phyloP scores from a whole-genome alignment of 805 yeast species.

The Yarrowia deformans region DNA sequence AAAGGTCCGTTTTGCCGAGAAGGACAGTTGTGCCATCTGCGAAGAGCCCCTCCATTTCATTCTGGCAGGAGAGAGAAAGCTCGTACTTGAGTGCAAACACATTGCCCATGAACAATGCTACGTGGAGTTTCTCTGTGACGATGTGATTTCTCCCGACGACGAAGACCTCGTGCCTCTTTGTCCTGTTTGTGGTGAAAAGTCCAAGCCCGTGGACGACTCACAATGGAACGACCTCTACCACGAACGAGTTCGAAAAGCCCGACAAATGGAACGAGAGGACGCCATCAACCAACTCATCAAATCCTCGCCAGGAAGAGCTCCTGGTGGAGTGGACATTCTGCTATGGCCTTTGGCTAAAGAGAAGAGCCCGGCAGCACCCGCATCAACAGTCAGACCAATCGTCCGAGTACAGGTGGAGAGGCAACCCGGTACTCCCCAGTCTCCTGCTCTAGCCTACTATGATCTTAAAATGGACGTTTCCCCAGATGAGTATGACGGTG shows the following conservation, averaged over 20 bases:
- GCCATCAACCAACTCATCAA: conserved; percentile 22
- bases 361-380: conserved; percentile 3
- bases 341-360: conserved; percentile 32
- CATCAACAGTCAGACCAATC: not conserved
- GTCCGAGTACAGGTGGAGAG: not conserved
- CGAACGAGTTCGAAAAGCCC: conserved; percentile 1
- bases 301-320: not conserved
- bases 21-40: conserved; percentile 21
- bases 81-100: conserved; percentile 22
- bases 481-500: conserved; percentile 21
- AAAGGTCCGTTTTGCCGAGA: conserved; percentile 4
- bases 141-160: conserved; percentile 25
- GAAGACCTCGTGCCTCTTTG: conserved; percentile 2
- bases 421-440: not conserved
- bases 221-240: conserved; percentile 32
- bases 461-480: conserved; percentile 10
- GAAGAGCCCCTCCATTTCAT: conserved; percentile 28
- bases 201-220: conserved; percentile 10
- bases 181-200: conserved; percentile 18
- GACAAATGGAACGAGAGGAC: conserved; percentile 21
- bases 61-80: conserved; percentile 19
- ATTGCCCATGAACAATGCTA: conserved; percentile 27
- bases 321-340: conserved; percentile 12
- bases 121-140: conserved; percentile 16
- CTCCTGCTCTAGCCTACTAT: conserved; percentile 12